Base-by-base conservation (phyloP, 345 rosid species). In the Linum tenue region DNA sequence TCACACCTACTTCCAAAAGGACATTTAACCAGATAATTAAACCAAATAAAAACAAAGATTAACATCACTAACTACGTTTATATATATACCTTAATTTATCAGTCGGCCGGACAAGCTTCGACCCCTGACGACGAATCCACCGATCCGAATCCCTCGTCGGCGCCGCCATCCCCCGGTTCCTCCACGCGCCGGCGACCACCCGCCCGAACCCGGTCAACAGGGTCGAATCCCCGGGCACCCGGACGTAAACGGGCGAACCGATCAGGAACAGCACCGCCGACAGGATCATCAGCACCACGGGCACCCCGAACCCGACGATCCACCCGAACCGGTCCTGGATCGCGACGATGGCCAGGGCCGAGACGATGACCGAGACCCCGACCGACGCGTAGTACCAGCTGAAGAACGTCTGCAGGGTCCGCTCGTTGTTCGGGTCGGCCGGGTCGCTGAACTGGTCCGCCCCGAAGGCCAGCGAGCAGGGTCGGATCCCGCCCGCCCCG, bases 361-460 rank as follows among this genome's bases (percentile, higher is more conserved):
- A 57, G 60, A 57, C 6, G 37, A 57, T 57, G 22, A 57, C 17
- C 31, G 60, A 14, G 6, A 17, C 37, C 37, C 60, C 17, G 3
- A 57, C 60, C 37, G 60, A 22, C 36, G 60, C 17, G 37, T 57
- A 57, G 37, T 57, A 57, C 60, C 36, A 57, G 60, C 37, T 57
- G 60, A 11, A 57, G 36, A 57, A 57, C 7, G 9, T 16, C 36
- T 57, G 22, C 7, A 57, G 1, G 35, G 7, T 36, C 60, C 60
- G n/a, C 37, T 16, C 22, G 37, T 57, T 57, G 60, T 57, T 16
- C 31, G 37, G 60, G 60, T 57, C 12, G 4, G 35, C 2, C 37
- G 60, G 17, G 60, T 57, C 37, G 37, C 37, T 14, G 15, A 57
- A 11, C 36, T 57, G 36, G 60, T 57, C 60, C 37, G 15, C 60